Percentiles rank a stretch among this genome's conserved stretches.
Evolutionary conservation across 495 filamentous ascomycete genomes (phyloP).

Genomic region (Xylaria nigripes): DNA sequence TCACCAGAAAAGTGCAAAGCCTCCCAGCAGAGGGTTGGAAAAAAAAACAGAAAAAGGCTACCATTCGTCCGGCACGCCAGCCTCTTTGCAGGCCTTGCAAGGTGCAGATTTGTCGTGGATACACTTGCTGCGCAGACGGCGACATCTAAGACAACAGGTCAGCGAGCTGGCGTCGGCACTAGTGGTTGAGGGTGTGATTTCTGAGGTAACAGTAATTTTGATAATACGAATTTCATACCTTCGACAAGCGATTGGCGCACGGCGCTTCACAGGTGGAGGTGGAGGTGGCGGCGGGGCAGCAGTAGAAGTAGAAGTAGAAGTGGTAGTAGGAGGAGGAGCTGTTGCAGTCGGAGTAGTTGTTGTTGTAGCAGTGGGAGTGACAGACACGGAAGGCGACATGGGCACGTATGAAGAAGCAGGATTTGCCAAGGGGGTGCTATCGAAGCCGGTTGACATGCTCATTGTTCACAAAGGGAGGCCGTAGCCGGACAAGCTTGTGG

Average conservation of each 20-base stretch:
- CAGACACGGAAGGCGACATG: slow-evolving; percentile 8
- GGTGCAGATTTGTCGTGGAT: slow-evolving; percentile 38
- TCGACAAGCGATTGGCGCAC: slow-evolving; percentile 42
- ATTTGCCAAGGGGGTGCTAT: slow-evolving; percentile 9
- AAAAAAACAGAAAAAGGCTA: slow-evolving; percentile 14
- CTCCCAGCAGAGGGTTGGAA: neutral
- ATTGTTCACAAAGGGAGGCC: slow-evolving; percentile 3
- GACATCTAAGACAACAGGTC: slow-evolving; percentile 29
- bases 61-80: slow-evolving; percentile 39
- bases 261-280: slow-evolving; percentile 30
- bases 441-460: slow-evolving; percentile 14
- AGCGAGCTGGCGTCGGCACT: neutral
- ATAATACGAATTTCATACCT: slow-evolving; percentile 27
- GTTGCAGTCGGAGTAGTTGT: too few species aligned
- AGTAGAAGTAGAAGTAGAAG: neutral
- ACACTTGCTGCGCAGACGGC: slow-evolving; percentile 44
- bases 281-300: slow-evolving; percentile 11
- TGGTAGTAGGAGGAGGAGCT: slow-evolving; percentile 6
- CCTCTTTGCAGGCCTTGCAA: slow-evolving; percentile 35
- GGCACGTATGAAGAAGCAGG: slow-evolving; percentile 5
- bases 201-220: neutral
- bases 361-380: neutral
- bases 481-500: slow-evolving; percentile 8
- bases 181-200: neutral
- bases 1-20: neutral